Evolutionary conservation across 1,284 basidiomycete genomes (phyloP), one percentile per base, ranked within the genome.

Genomic region (Phlebopus sp.): DNA sequence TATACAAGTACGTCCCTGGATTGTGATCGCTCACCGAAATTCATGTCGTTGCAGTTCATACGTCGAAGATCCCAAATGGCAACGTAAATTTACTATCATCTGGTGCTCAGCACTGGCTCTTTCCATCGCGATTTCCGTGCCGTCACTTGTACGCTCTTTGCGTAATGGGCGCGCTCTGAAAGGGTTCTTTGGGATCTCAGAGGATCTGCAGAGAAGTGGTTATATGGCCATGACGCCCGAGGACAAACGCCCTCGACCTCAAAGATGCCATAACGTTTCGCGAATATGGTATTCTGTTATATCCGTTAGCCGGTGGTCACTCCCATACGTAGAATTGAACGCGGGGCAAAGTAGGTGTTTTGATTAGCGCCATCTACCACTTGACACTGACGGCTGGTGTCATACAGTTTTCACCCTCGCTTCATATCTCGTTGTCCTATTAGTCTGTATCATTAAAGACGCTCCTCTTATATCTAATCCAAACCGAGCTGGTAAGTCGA

Each of bases 61-160:
- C 62, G 72, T 73, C n/a, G 74, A 77, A 39, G 90, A 91, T 61
- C 90, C 90, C 0, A 73, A 75, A 70, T 93, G 83, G 82, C 88
- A 90, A 60, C 70, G 69, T 42, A 84, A 76, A 55, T 92, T 92
- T 69, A 84, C 85, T 0, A 78, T 78, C 18, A 78, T 85, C 37
- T 93, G 90, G 90, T 77, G 79, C 1, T 73, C 78, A 2, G 73
- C 76, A 10, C 68, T 84, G 11, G 87, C 71, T 0, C 63, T 77
- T n/a, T 74, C 74, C 13, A 63, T 84, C 10, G 38, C 84, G 4
- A 44, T 76, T 14, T 74, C 82, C 29, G 47, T 79, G 13, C 79
- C 86, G 13, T 73, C 72, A 35, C 60, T 90, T 15, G 44, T 79
- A 13, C 71, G 69, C 8, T n/a, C n/a, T n/a, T 51, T 78, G 5